Base-by-base conservation (phyloP, 2,329 filamentous ascomycete genomes). In the Coleophoma cylindrospora region DNA sequence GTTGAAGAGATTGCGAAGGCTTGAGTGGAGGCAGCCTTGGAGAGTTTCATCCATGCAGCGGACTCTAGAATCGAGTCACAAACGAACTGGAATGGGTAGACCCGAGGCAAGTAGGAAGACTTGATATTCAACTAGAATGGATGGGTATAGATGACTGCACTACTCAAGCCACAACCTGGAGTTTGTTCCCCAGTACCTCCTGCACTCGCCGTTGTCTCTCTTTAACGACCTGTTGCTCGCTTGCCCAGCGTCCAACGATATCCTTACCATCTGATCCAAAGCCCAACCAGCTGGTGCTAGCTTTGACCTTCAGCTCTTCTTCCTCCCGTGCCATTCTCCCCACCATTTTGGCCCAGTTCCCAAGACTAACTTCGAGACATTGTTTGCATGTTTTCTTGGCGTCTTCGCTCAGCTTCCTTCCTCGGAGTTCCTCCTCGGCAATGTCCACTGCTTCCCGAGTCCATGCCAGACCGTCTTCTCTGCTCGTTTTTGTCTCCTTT, bases 341-440 rank as follows among this genome's bases (percentile, higher is more conserved):
- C 17, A 94, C 84, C 87, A 97, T 97, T 27, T 75, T 78, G 43
- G 79, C 79, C 91, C 91, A 96, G 64, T 96, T 95, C 6, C 79
- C 76, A 1, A 96, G 74, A 0, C 89, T 89, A 2, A 87, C 82
- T 51, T 80, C 74, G 6, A 96, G 76, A 63, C 92, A 96, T 57
- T 92, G 79, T 34, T 80, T 80, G 64, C 91, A 96, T 37, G 80
- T 83, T 54, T 79, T 76, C 57, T 73, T 75, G 4, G 76, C 74
- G 6, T 65, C 67, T 40, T 64, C 50, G 44, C 65, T 58, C 34
- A 61, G 46, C 12, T 41, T 49, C 7, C 50, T 55, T 9, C 69
- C 68, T 57, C 75, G 79, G 40, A 83, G 75, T 60, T 83, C 83
- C 53, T 84, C 76, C 68, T 91, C 91, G 3, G 91, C 87, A 1